Evolutionary conservation across 306 rosid species (phyloP).

Genomic region (Medicago ruthenica): DNA sequence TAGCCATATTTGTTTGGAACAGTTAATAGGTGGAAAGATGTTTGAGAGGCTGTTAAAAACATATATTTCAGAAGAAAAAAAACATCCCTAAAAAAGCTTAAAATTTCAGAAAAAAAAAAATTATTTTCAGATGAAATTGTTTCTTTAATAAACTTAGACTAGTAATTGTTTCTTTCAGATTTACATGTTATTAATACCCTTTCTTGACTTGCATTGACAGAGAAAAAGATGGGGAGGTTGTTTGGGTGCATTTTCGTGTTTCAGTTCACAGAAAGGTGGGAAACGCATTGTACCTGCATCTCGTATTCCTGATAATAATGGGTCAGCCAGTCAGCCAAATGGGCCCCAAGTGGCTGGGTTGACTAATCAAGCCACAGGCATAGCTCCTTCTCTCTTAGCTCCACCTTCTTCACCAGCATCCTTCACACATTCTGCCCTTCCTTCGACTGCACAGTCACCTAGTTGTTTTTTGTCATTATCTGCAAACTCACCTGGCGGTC

Average conservation of each 20-base stretch:
- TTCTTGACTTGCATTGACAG: conserved; percentile 60
- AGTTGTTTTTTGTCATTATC: conserved; percentile 80
- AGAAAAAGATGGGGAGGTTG: conserved; percentile 99
- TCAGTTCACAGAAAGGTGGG: conserved; percentile 87
- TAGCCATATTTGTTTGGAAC: conserved; percentile 30
- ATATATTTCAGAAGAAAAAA: no score
- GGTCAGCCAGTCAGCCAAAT: conserved; percentile 74
- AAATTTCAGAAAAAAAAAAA: background rate
- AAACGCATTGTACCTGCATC: conserved; percentile 95
- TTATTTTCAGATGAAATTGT: conserved; percentile 18
- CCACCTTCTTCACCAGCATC: conserved; percentile 99
- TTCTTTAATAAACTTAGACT: background rate
- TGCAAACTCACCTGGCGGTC: conserved; percentile 99
- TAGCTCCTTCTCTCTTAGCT: conserved; percentile 91
- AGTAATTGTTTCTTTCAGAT: conserved; percentile 29
- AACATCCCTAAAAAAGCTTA: background rate
- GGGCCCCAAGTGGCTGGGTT: conserved; percentile 79
- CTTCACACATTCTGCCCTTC: conserved; percentile 89
- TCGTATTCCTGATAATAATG: conserved; percentile 80
- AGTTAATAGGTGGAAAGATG: conserved; percentile 16
- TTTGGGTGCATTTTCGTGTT: conserved; percentile 89
- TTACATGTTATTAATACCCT: conserved; percentile 34
- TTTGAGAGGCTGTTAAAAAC: conserved; percentile 13
- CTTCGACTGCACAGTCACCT: conserved; percentile 96
- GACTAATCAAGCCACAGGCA: conserved; percentile 72